Conservation (phyloP, 2,329 filamentous ascomycete species). For the Ascochyta clinopodiicola region DNA sequence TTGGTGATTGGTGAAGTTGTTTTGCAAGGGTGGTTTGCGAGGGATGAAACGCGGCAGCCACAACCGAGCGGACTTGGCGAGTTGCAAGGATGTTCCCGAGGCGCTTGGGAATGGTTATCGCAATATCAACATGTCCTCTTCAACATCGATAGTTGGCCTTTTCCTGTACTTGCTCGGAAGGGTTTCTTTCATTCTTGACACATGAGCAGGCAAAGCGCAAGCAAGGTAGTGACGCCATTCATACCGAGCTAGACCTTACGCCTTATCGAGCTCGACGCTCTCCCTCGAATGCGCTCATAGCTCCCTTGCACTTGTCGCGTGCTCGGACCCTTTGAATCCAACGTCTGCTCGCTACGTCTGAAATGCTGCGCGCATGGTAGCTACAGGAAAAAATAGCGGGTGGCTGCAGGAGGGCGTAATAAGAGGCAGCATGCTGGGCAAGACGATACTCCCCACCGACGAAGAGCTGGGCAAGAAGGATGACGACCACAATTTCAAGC, state of each 20-base stretch:
- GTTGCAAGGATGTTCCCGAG: conserved; percentile 13
- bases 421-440: conserved; percentile 43
- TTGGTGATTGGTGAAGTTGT: background rate
- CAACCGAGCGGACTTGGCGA: conserved; percentile 12
- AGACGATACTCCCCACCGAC: conserved; percentile 58
- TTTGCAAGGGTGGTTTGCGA: background rate
- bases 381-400: conserved; percentile 29
- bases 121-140: conserved; percentile 21
- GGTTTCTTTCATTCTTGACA: background rate
- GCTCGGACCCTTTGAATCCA: conserved; percentile 11
- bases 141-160: conserved; percentile 4
- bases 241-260: background rate
- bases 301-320: conserved; percentile 27
- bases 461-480: conserved; percentile 71
- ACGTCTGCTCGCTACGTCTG: conserved; percentile 3
- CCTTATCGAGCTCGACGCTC: background rate
- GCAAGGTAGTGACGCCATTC: background rate
- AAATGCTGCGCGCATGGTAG: conserved; percentile 33
- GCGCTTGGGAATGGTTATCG: conserved; percentile 3
- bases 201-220: background rate
- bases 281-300: conserved; percentile 18
- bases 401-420: conserved; percentile 37
- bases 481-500: conserved; percentile 61
- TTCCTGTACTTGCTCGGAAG: background rate
- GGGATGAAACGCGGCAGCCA: background rate